phyloP scores from a whole-genome alignment of 2,329 filamentous ascomycete genomes.

The Elsinoe perseae region DNA sequence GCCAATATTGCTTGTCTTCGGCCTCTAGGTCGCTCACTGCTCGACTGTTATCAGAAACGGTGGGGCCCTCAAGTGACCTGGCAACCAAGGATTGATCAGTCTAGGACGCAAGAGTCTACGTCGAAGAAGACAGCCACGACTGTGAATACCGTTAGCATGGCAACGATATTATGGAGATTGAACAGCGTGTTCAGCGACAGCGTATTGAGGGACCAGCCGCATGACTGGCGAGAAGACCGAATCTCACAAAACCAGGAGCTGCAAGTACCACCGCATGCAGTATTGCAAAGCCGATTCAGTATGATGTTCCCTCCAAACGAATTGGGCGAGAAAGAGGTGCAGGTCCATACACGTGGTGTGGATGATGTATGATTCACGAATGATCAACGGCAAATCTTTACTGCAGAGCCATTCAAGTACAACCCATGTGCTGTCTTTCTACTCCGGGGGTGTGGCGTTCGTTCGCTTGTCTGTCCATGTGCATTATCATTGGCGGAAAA shows the following conservation, averaged over 20 bases:
- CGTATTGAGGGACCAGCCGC: neutral
- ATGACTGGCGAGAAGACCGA: slow-evolving; percentile 3
- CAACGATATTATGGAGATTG: neutral
- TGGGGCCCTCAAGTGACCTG: neutral
- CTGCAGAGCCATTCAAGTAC: no score
- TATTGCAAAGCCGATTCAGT: neutral
- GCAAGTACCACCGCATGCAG: neutral
- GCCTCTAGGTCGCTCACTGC: slow-evolving; percentile 21
- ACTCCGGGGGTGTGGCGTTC: neutral
- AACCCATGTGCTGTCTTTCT: neutral
- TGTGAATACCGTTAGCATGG: neutral
- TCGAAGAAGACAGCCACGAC: neutral
- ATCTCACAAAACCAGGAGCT: neutral
- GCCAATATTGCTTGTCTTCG: slow-evolving; percentile 29
- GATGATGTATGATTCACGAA: neutral
- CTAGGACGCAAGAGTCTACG: neutral
- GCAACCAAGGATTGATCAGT: neutral
- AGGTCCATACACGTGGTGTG: neutral
- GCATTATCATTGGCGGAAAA: neutral
- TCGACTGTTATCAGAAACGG: neutral
- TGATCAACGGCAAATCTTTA: neutral
- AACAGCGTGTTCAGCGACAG: slow-evolving; percentile 7
- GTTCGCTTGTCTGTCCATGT: neutral
- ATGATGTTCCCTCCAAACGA: neutral
- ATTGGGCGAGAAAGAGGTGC: neutral